A percentile compares a stretch with the other conserved stretches of the same genome.
Evolutionary conservation across 495 filamentous ascomycete genomes (phyloP).

Genomic region (Lepidopterella palustris): DNA sequence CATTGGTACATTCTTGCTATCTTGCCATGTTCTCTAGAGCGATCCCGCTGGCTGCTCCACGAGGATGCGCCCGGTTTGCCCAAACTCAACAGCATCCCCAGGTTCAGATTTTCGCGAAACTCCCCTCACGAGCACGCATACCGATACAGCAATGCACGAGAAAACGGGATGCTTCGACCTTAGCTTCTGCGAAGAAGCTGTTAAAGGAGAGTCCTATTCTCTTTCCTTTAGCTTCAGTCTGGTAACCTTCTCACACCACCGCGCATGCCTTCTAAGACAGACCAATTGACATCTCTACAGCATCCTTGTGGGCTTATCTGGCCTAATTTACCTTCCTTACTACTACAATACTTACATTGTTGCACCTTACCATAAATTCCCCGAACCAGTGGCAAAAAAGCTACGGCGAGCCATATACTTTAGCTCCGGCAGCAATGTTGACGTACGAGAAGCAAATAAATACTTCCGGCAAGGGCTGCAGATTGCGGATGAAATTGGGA

Average conservation of each 20-base stretch:
- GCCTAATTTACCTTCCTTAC: constrained; percentile 49
- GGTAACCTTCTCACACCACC: constrained; percentile 8
- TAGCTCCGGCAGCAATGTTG: constrained; percentile 51
- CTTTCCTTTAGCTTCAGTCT: constrained; percentile 30
- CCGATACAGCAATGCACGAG: constrained; percentile 9
- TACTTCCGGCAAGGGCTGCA: constrained; percentile 73
- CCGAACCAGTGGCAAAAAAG: constrained; percentile 67
- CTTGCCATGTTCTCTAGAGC: constrained; percentile 21
- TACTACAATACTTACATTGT: constrained; percentile 60
- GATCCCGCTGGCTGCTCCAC: constrained; percentile 11
- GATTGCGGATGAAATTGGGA: constrained; percentile 58
- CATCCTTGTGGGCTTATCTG: constrained; percentile 44
- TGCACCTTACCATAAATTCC: constrained; percentile 67
- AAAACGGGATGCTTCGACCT: constrained; percentile 13
- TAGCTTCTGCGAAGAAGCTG: neutral
- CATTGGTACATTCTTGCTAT: neutral
- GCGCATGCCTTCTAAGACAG: neutral
- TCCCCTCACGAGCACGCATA: constrained; percentile 12
- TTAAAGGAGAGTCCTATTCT: constrained; percentile 25
- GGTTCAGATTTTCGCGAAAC: constrained; percentile 14
- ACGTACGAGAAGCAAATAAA: constrained; percentile 67
- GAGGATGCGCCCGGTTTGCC: constrained; percentile 4
- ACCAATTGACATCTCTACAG: neutral
- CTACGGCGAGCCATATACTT: constrained; percentile 85
- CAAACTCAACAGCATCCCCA: constrained; percentile 17